Percentiles rank a stretch among this genome's conserved stretches.
These are phyloP conservation scores for Sisymbrium altissimum DNA, from an alignment of 345 rosid genomes.

Conservation along the genomic window DNA sequence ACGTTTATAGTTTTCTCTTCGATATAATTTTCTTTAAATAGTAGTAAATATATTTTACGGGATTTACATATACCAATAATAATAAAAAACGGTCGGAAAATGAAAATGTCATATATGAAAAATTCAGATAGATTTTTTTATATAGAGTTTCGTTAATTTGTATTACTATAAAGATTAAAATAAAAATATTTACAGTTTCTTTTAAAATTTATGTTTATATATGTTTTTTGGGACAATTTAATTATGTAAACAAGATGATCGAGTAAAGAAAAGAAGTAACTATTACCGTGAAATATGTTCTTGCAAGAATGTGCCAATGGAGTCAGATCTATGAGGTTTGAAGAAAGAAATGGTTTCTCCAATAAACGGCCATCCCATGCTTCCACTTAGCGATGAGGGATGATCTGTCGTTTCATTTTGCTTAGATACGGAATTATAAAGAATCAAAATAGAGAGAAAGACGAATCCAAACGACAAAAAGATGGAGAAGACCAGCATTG, in stretches of 20 bases:
- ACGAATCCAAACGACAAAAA: slow-evolving; percentile 24
- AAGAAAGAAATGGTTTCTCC: slow-evolving; percentile 77
- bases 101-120: neutral
- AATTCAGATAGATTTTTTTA: neutral
- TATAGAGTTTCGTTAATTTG: neutral
- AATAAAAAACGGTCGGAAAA: neutral
- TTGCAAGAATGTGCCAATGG: slow-evolving; percentile 65
- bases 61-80: neutral
- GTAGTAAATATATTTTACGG: neutral
- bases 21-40: neutral
- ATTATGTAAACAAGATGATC: neutral
- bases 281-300: slow-evolving; percentile 56
- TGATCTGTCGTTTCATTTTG: slow-evolving; percentile 13
- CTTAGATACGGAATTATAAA: slow-evolving; percentile 1
- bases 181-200: neutral
- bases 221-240: neutral
- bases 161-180: neutral
- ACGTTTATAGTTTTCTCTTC: neutral
- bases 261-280: neutral
- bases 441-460: slow-evolving; percentile 6
- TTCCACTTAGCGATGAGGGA: slow-evolving; percentile 43
- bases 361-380: slow-evolving; percentile 74
- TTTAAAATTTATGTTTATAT: neutral
- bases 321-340: slow-evolving; percentile 71
- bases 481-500: slow-evolving; percentile 17